Percentiles rank a stretch among this genome's conserved stretches.
These are phyloP conservation scores for Telopea speciosissima DNA, from an alignment of 177 flowering plant species.

Conservation along the genomic window DNA sequence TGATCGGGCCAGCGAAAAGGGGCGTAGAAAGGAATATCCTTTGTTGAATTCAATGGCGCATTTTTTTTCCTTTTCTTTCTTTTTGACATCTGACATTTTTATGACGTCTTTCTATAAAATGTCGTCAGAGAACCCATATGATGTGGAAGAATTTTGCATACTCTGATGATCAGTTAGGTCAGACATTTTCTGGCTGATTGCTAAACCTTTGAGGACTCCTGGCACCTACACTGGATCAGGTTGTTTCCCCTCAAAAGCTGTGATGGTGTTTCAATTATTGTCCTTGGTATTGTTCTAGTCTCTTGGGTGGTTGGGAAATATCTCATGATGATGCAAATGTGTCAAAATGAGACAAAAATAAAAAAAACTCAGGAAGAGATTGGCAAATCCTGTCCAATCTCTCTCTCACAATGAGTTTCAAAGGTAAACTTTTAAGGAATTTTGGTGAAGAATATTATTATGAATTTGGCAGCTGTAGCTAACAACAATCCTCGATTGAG, in stretches of 20 bases:
- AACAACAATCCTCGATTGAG: too few relatives aligned
- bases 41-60: slow-evolving; percentile 14
- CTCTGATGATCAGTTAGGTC: background rate
- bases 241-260: background rate
- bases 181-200: background rate
- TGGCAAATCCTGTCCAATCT: background rate
- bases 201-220: background rate
- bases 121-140: background rate
- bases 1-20: slow-evolving; percentile 93
- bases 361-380: background rate
- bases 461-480: too few relatives aligned
- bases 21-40: slow-evolving; percentile 96
- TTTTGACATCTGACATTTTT: background rate
- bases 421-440: too few relatives aligned
- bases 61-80: background rate
- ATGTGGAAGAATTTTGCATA: too few relatives aligned
- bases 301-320: background rate
- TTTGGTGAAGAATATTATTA: too few relatives aligned
- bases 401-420: too few relatives aligned
- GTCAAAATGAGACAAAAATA: too few relatives aligned
- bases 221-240: background rate
- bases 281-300: background rate
- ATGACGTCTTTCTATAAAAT: background rate
- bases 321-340: background rate
- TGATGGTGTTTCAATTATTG: too few relatives aligned